Conservation (phyloP, 2,329 filamentous ascomycete species). For the Laburnicola sp. region DNA sequence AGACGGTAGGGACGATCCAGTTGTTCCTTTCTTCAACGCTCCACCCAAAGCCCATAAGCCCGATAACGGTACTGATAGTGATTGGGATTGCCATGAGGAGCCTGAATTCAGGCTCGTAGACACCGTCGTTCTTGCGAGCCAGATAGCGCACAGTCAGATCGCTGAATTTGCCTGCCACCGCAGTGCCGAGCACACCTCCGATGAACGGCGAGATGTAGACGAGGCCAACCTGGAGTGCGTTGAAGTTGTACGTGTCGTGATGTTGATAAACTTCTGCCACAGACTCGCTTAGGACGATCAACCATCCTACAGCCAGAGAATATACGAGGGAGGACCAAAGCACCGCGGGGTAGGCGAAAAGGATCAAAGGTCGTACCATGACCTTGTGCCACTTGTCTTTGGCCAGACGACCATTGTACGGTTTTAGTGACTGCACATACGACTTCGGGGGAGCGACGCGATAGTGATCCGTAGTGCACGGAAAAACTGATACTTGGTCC, state of each 20-base stretch:
- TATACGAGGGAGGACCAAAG: slow-evolving; percentile 88
- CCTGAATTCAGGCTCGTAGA: slow-evolving; percentile 89
- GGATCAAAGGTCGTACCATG: slow-evolving; percentile 76
- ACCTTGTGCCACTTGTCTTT: slow-evolving; percentile 79
- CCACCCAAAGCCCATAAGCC: slow-evolving; percentile 97
- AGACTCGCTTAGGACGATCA: slow-evolving; percentile 91
- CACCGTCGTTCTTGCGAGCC: slow-evolving; percentile 81
- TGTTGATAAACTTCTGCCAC: slow-evolving; percentile 78
- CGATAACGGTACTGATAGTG: slow-evolving; percentile 74
- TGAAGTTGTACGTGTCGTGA: slow-evolving; percentile 74
- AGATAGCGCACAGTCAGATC: slow-evolving; percentile 83
- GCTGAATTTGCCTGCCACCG: slow-evolving; percentile 83
- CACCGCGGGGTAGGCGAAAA: slow-evolving; percentile 85
- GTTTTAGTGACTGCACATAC: slow-evolving; percentile 72
- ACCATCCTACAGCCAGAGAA: slow-evolving; percentile 86
- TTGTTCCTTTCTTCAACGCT: slow-evolving; percentile 71
- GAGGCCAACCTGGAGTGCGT: slow-evolving; percentile 76
- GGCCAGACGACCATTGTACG: slow-evolving; percentile 74
- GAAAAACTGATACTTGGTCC: no score
- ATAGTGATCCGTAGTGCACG: slow-evolving; percentile 66
- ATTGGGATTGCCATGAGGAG: slow-evolving; percentile 72
- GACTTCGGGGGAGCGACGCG: slow-evolving; percentile 68
- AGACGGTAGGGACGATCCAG: slow-evolving; percentile 91
- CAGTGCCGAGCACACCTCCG: slow-evolving; percentile 74
- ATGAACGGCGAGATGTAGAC: slow-evolving; percentile 90